A percentile compares a stretch with the other conserved stretches of the same genome.
Evolutionary conservation across 2,329 filamentous ascomycete genomes (phyloP).

Genomic region (Xylariaceae sp.): DNA sequence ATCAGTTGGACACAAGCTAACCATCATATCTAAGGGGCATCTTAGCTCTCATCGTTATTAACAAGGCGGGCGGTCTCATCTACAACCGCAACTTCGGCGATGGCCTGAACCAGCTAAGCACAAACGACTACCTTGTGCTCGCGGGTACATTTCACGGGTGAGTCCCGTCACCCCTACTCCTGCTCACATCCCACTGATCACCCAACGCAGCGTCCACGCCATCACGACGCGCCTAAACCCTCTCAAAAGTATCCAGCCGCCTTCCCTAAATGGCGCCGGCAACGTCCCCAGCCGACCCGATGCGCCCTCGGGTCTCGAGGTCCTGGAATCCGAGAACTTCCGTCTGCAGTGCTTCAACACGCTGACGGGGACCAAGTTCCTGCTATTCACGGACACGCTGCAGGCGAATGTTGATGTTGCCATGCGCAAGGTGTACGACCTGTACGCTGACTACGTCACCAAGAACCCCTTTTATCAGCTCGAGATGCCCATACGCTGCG

Average conservation of each 20-base stretch:
- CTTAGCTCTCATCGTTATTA: constrained; percentile 94
- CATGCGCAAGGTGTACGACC: constrained; percentile 80
- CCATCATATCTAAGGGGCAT: constrained; percentile 62
- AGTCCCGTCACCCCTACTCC: constrained; percentile 22
- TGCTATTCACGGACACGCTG: constrained; percentile 86
- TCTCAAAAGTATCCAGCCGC: constrained; percentile 38
- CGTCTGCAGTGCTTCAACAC: constrained; percentile 95
- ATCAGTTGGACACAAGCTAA: constrained; percentile 3
- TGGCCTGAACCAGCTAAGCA: constrained; percentile 78
- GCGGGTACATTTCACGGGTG: constrained; percentile 97
- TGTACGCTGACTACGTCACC: constrained; percentile 97
- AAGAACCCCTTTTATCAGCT: constrained; percentile 99
- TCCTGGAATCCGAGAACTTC: constrained; percentile 90
- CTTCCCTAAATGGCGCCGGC: constrained; percentile 23
- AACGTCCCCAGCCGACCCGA: constrained; percentile 49
- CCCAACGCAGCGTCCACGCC: constrained; percentile 54
- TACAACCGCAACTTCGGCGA: constrained; percentile 94
- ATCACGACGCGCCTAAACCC: constrained; percentile 61
- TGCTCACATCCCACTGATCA: too few relatives aligned
- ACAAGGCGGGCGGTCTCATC: constrained; percentile 94
- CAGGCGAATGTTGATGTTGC: constrained; percentile 83
- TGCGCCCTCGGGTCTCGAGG: constrained; percentile 74
- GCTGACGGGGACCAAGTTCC: constrained; percentile 87
- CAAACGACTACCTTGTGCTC: constrained; percentile 94
- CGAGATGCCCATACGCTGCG: constrained; percentile 95